Percentiles rank a stretch among this genome's conserved stretches.
Evolutionary conservation across 495 filamentous ascomycete species (phyloP).

Genomic region (Penicillium egyptiacum): DNA sequence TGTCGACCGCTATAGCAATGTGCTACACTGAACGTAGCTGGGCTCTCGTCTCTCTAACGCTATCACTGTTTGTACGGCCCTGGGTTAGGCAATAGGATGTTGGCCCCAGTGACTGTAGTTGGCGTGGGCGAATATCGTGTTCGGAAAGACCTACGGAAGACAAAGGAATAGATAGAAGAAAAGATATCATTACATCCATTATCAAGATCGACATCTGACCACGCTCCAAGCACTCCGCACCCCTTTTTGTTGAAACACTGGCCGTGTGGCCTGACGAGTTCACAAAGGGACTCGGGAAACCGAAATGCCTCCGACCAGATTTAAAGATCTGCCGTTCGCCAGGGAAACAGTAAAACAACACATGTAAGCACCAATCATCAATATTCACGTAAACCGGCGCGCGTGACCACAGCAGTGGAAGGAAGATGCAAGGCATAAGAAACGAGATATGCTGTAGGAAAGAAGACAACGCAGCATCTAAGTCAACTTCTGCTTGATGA

Average conservation of each 20-base stretch:
- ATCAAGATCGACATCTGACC: conserved; percentile 32
- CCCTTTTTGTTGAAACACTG: conserved; percentile 16
- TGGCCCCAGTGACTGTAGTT: neutral
- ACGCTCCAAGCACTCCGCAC: conserved; percentile 19
- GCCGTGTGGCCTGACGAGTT: neutral
- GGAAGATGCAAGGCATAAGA: conserved; percentile 26
- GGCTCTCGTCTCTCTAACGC: too few relatives aligned
- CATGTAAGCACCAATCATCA: conserved; percentile 14
- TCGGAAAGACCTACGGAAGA: neutral
- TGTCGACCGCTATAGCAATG: too few relatives aligned
- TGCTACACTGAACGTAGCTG: too few relatives aligned
- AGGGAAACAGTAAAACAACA: conserved; percentile 8
- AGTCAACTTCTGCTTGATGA: conserved; percentile 99
- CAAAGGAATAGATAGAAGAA: conserved; percentile 12
- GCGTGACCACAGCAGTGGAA: conserved; percentile 15
- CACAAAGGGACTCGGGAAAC: neutral
- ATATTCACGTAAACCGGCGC: conserved; percentile 18
- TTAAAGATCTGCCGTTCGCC: neutral
- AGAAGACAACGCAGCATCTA: conserved; percentile 26
- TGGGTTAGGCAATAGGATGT: neutral
- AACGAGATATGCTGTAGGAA: conserved; percentile 8
- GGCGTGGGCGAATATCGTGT: neutral
- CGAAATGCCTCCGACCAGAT: neutral
- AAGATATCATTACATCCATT: conserved; percentile 39
- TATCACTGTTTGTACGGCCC: too few relatives aligned